Conservation (phyloP, 495 filamentous ascomycete genomes). For the Penicillium arizonense region DNA sequence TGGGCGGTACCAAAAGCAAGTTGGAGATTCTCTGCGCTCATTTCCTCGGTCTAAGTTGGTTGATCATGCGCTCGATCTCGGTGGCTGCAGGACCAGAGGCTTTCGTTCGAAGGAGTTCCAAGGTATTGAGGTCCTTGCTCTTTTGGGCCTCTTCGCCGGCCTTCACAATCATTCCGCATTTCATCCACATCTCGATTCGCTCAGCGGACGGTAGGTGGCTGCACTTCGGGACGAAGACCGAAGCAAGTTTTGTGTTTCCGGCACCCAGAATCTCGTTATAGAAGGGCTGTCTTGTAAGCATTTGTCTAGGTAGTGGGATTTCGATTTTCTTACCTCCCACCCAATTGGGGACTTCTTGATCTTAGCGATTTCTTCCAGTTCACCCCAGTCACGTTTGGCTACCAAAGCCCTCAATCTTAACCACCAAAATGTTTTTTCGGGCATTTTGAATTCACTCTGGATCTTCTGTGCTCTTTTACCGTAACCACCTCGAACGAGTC, state of each 20-base stretch:
- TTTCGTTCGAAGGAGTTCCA: slow-evolving; percentile 57
- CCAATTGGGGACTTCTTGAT: slow-evolving; percentile 84
- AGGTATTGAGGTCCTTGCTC: slow-evolving; percentile 69
- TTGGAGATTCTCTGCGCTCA: slow-evolving; percentile 22
- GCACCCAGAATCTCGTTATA: slow-evolving; percentile 86
- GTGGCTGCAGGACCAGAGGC: slow-evolving; percentile 53
- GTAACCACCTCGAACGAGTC: slow-evolving; percentile 72
- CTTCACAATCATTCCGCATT: slow-evolving; percentile 86
- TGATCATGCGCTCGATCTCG: slow-evolving; percentile 64
- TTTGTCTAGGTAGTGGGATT: slow-evolving; percentile 12
- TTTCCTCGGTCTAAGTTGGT: slow-evolving; percentile 49
- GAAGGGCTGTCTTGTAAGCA: slow-evolving; percentile 64
- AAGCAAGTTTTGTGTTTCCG: slow-evolving; percentile 85
- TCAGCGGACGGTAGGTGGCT: slow-evolving; percentile 59
- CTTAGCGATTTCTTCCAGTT: slow-evolving; percentile 78
- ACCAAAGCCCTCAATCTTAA: slow-evolving; percentile 85
- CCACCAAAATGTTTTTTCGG: slow-evolving; percentile 90
- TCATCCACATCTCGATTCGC: slow-evolving; percentile 89
- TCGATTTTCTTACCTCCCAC: slow-evolving; percentile 70
- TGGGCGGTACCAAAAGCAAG: slow-evolving; percentile 1
- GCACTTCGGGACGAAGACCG: slow-evolving; percentile 86
- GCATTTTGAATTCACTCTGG: slow-evolving; percentile 87
- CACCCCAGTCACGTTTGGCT: slow-evolving; percentile 83
- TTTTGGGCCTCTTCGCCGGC: slow-evolving; percentile 90
- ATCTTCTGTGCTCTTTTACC: slow-evolving; percentile 79